Conservation (phyloP, 1,284 basidiomycete species). For the Moesziomyces parantarcticus region DNA sequence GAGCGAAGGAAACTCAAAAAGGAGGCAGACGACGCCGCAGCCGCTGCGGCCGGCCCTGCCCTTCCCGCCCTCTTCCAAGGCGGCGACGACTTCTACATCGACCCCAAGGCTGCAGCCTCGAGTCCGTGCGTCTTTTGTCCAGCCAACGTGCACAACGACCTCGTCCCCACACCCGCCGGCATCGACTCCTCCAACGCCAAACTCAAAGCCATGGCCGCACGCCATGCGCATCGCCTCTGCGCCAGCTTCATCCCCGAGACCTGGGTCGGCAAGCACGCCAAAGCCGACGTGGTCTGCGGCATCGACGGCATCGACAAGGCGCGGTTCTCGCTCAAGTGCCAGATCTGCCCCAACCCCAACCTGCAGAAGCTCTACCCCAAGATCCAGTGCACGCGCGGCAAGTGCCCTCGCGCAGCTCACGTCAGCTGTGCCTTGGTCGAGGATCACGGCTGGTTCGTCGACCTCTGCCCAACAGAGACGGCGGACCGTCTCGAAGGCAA, state of each 20-base stretch:
- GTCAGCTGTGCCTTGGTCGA: conserved; percentile 80
- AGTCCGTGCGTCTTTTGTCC: conserved; percentile 69
- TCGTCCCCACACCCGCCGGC: conserved; percentile 46
- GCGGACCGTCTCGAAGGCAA: conserved; percentile 61
- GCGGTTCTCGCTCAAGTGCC: conserved; percentile 76
- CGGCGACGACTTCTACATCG: conserved; percentile 40
- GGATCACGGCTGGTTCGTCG: conserved; percentile 62
- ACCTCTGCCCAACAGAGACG: conserved; percentile 43
- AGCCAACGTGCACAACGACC: conserved; percentile 37
- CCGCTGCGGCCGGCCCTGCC: conserved; percentile 18
- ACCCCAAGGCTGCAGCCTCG: conserved; percentile 18
- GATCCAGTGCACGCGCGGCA: conserved; percentile 91
- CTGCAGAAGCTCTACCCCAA: conserved; percentile 84
- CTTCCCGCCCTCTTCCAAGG: conserved; percentile 27
- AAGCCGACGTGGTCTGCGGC: conserved; percentile 52
- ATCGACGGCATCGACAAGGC: conserved; percentile 57
- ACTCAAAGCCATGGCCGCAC: conserved; percentile 29
- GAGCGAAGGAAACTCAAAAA: conserved; percentile 39
- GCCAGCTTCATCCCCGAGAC: conserved; percentile 64
- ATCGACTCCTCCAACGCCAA: conserved; percentile 26
- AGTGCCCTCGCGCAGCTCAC: conserved; percentile 92
- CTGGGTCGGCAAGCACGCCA: conserved; percentile 54
- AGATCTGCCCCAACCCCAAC: conserved; percentile 77
- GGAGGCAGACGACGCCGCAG: conserved; percentile 26
- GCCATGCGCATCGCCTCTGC: conserved; percentile 64